Evolutionary conservation across 176 grass and related monocot species (phyloP).

Genomic region (Rhynchospora pubera): DNA sequence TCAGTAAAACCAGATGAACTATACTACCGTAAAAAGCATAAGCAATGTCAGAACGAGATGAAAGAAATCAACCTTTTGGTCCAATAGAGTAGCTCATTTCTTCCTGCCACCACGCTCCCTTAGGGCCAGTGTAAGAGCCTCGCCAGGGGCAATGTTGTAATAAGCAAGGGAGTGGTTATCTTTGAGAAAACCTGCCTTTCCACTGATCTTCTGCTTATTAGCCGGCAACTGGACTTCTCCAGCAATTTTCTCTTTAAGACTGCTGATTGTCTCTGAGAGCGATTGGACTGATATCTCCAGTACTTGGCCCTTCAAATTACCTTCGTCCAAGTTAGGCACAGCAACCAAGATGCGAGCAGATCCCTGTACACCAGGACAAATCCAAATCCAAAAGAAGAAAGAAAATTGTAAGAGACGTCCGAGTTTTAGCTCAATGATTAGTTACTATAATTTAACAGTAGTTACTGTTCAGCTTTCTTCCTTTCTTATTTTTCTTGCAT

Average conservation of each 20-base stretch:
- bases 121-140: conserved; percentile 64
- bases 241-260: conserved; percentile 94
- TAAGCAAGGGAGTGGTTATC: conserved; percentile 92
- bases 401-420: neutral
- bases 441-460: neutral
- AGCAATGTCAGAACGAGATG: neutral
- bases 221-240: conserved; percentile 92
- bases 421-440: neutral
- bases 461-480: neutral
- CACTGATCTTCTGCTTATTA: conserved; percentile 91
- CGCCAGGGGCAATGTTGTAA: conserved; percentile 82
- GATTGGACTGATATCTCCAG: conserved; percentile 77
- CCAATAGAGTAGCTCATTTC: conserved; percentile 44
- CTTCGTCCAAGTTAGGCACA: conserved; percentile 91
- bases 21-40: neutral
- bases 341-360: conserved; percentile 61
- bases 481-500: too few species aligned
- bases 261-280: conserved; percentile 68
- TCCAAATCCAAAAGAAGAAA: conserved; percentile 3
- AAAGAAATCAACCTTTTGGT: neutral
- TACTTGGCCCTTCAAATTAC: conserved; percentile 86
- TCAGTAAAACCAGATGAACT: neutral
- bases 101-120: conserved; percentile 98
- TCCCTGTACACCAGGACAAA: conserved; percentile 38
- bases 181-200: conserved; percentile 75